Percentiles rank a stretch among this genome's conserved stretches.
Conservation (phyloP, 1,284 basidiomycete genomes). For the Tilletia caries region DNA sequence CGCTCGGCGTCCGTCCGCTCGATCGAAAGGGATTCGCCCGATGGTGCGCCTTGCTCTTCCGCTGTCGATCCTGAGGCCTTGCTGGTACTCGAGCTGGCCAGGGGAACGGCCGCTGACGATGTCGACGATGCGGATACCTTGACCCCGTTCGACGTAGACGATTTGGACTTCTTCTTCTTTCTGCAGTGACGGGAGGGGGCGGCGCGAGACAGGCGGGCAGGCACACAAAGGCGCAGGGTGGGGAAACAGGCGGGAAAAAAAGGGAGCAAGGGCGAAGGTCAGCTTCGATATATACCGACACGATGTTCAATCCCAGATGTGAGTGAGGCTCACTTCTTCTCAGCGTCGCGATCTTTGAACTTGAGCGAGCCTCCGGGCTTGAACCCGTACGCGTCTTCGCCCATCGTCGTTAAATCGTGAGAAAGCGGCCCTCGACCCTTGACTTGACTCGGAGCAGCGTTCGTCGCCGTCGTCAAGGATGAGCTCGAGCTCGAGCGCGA, state of each 20-base stretch:
- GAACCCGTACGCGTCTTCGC: slow-evolving; percentile 32
- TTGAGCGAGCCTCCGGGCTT: slow-evolving; percentile 50
- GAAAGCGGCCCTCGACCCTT: no score
- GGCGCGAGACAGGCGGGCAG: neutral
- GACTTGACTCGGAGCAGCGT: no score
- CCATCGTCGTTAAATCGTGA: no score
- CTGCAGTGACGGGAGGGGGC: no score
- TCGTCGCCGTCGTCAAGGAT: no score
- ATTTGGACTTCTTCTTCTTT: slow-evolving; percentile 43
- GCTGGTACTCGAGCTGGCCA: neutral
- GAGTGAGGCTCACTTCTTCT: slow-evolving; percentile 33
- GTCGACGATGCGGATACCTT: neutral
- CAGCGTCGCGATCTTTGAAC: slow-evolving; percentile 39
- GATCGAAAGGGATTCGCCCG: slow-evolving; percentile 19
- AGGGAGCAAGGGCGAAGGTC: slow-evolving; percentile 5
- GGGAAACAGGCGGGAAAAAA: no score
- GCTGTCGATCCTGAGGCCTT: neutral
- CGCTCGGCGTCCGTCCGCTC: slow-evolving; percentile 82
- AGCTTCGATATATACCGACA: no score
- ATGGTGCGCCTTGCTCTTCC: neutral
- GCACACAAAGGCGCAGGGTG: neutral
- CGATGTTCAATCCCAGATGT: no score
- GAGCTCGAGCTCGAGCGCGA: no score
- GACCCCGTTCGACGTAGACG: slow-evolving; percentile 18
- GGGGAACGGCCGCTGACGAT: neutral